Evolutionary conservation across 2,329 filamentous ascomycete genomes (phyloP).

Genomic region (Tolypocladium amazonense): DNA sequence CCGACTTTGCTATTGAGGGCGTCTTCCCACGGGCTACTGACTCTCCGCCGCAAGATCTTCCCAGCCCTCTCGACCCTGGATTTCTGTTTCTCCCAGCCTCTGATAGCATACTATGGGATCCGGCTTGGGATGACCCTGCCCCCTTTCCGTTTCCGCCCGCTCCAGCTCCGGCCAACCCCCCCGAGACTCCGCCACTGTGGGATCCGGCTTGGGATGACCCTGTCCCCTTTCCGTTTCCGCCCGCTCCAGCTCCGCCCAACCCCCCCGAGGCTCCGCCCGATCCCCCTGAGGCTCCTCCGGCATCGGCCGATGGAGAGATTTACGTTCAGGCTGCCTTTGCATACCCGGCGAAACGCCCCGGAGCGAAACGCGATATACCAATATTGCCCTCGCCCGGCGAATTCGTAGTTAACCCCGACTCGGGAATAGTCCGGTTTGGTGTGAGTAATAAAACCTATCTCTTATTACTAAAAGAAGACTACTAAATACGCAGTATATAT

Average conservation of each 20-base stretch:
- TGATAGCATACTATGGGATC: neutral
- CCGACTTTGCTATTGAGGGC: too few species aligned
- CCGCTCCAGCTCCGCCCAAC: neutral
- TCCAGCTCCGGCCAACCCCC: too few species aligned
- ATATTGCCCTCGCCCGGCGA: neutral
- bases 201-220: too few species aligned
- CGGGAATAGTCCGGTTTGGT: neutral
- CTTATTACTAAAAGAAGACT: neutral
- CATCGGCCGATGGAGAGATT: neutral
- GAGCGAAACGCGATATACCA: too few species aligned
- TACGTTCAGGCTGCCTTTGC: neutral
- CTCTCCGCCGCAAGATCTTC: neutral
- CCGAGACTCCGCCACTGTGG: too few species aligned
- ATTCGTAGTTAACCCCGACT: neutral
- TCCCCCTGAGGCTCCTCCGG: neutral
- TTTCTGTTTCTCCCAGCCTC: neutral
- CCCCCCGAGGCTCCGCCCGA: neutral
- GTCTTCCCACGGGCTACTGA: too few species aligned
- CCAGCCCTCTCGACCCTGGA: neutral
- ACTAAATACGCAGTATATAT: too few species aligned
- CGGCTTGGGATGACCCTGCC: neutral
- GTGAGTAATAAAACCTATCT: neutral
- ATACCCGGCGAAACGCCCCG: neutral
- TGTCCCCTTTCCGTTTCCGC: too few species aligned
- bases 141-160: neutral